Base-by-base conservation (phyloP, 257 asterid genomes). In the Scutellaria barbata region DNA sequence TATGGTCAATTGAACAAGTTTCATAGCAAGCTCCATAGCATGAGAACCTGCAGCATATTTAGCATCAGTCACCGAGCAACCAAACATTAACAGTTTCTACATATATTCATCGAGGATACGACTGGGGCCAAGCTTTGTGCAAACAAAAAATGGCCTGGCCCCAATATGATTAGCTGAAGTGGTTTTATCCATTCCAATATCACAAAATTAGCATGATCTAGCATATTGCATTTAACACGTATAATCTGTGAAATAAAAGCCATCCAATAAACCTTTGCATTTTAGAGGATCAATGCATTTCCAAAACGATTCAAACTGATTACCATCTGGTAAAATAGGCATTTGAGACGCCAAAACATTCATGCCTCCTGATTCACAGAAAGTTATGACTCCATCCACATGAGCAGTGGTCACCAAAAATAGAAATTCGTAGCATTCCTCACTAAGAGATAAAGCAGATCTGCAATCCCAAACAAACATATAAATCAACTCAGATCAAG, bases 391-490 rank as follows among this genome's bases (percentile, higher is more conserved):
- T 56, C 95, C 91, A 72, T 77, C 87, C 73, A 81, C 89, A 70
- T 81, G 86, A 46, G 89, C 89, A 55, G 70, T 75, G 35, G 85
- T 68, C 66, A 91, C 96, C 83, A 88, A 75, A 82, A 77, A 78
- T 17, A 91, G 77, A 82, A 89, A 81, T 61, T 91, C 99, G 20
- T 55, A 89, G 87, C 96, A 94, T 54, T 91, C 95, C 56, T 87
- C 95, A 13, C 69, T 72, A 56, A 88, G 52, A 77, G 93, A 65
- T 59, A 78, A 54, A 59, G 74, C 74, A 69, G 81, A 79, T 18
- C 99, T 94, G 88, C 80, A 81, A 73, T 73, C 43, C 51, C 4
- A 72, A 66, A 43, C 41, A 73, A 77, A 75, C 61, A 37, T 56
- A 69, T 10, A 10, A 14, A 51, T 45, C 57, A 63, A 22, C 35